These are phyloP conservation scores for Suaeda aralocaspica DNA, from an alignment of 148 eudicot genomes.

Conservation along the genomic window DNA sequence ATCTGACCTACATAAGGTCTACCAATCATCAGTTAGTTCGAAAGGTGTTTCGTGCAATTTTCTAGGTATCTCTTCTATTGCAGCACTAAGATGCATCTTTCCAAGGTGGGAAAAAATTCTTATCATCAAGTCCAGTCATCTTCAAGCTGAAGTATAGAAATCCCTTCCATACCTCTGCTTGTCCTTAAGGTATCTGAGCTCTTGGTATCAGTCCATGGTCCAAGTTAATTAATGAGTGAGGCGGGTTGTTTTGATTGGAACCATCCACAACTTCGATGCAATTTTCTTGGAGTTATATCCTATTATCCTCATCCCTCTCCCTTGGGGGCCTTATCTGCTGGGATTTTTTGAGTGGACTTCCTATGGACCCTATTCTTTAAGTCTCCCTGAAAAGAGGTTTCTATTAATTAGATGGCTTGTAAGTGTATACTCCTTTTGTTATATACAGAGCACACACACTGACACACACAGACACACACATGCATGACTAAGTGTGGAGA, in stretches of 20 bases:
- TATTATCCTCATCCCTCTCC: too few relatives aligned
- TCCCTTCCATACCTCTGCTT: constrained; percentile 8
- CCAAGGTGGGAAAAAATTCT: constrained; percentile 23
- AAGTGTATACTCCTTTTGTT: too few relatives aligned
- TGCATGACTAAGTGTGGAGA: too few relatives aligned
- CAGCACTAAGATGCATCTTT: constrained; percentile 18
- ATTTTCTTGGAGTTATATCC: too few relatives aligned
- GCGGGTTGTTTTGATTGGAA: neutral
- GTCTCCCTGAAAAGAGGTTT: too few relatives aligned
- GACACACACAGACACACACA: too few relatives aligned
- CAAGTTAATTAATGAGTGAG: neutral
- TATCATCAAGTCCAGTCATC: constrained; percentile 20
- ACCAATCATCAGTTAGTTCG: constrained; percentile 13
- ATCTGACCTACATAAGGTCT: constrained; percentile 4
- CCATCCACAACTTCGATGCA: neutral
- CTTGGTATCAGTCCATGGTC: neutral
- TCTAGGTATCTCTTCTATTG: constrained; percentile 22
- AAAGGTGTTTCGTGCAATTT: constrained; percentile 20
- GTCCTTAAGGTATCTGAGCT: neutral
- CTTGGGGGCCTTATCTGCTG: too few relatives aligned
- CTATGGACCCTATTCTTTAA: too few relatives aligned
- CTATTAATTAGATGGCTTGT: constrained; percentile 1
- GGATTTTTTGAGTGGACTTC: too few relatives aligned
- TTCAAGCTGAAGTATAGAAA: constrained; percentile 9
- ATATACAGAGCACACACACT: too few relatives aligned